Evolutionary conservation across 805 yeast genomes (phyloP).

Genomic region (Yamadazyma phyllophila): DNA sequence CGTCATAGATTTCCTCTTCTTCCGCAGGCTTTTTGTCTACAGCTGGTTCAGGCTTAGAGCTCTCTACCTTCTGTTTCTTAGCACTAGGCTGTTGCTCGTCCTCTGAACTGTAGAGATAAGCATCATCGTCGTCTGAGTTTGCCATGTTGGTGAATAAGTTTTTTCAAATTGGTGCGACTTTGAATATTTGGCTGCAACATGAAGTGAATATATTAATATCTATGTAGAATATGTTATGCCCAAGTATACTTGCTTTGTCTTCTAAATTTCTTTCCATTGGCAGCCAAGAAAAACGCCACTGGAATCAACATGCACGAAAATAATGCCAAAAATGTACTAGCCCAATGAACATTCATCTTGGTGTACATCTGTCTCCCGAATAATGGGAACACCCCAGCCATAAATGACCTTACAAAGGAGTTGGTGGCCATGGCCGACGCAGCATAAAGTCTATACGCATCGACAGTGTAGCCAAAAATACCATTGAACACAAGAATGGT

Average conservation of each 20-base stretch:
- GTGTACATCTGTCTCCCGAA: slow-evolving; percentile 44
- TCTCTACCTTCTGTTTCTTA: slow-evolving; percentile 14
- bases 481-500: slow-evolving; percentile 54
- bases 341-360: slow-evolving; percentile 52
- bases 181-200: not conserved
- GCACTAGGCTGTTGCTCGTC: slow-evolving; percentile 32
- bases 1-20: slow-evolving; percentile 42
- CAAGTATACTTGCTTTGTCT: slow-evolving; percentile 26
- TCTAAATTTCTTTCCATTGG: slow-evolving; percentile 42
- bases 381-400: slow-evolving; percentile 57
- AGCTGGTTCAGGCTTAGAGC: slow-evolving; percentile 18
- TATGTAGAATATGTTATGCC: slow-evolving; percentile 10
- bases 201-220: not conserved
- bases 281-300: slow-evolving; percentile 52
- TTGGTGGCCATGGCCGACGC: slow-evolving; percentile 64
- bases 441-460: slow-evolving; percentile 52
- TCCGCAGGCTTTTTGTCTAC: slow-evolving; percentile 18
- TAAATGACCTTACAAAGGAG: slow-evolving; percentile 51
- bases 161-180: slow-evolving; percentile 7
- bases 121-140: slow-evolving; percentile 55
- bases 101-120: slow-evolving; percentile 61
- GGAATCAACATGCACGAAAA: slow-evolving; percentile 51
- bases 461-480: slow-evolving; percentile 54
- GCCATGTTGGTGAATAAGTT: slow-evolving; percentile 4
- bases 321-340: slow-evolving; percentile 51